Evolutionary conservation across 495 filamentous ascomycete species (phyloP).

Genomic region (Podospora pseudopauciseta): DNA sequence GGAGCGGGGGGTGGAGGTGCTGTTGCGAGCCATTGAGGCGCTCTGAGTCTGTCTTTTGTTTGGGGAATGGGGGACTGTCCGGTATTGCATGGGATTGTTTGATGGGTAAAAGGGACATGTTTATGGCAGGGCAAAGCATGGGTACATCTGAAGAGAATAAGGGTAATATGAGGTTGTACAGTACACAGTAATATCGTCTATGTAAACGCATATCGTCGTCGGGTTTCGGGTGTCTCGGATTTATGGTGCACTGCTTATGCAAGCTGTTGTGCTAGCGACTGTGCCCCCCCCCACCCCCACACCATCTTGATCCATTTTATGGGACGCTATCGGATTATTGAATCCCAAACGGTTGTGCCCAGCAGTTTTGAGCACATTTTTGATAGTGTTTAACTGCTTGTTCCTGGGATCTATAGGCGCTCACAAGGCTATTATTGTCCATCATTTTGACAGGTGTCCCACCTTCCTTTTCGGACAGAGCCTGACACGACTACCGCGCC

Average conservation of each 20-base stretch:
- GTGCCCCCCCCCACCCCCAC: background rate
- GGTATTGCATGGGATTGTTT: background rate
- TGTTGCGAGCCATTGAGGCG: slow-evolving; percentile 72
- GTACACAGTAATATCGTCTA: background rate
- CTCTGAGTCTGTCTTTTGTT: slow-evolving; percentile 47
- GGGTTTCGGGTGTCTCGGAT: background rate
- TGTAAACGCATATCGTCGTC: background rate
- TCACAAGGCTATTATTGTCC: background rate
- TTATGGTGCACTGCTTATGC: background rate
- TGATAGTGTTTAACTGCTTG: background rate
- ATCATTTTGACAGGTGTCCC: background rate
- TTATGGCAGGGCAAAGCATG: background rate
- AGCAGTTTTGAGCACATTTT: background rate
- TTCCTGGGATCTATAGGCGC: background rate
- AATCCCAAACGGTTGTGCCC: background rate
- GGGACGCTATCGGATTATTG: background rate
- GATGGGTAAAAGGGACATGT: background rate
- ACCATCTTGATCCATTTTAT: background rate
- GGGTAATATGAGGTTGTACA: background rate
- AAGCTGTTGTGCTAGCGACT: background rate
- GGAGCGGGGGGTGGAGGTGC: slow-evolving; percentile 60
- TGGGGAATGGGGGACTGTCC: background rate
- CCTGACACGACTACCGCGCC: background rate
- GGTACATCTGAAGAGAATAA: background rate
- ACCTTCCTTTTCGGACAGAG: background rate